A percentile compares a stretch with the other conserved stretches of the same genome.
Conservation (phyloP, 1,139 yeast species). For the Geotrichum fermentans region DNA sequence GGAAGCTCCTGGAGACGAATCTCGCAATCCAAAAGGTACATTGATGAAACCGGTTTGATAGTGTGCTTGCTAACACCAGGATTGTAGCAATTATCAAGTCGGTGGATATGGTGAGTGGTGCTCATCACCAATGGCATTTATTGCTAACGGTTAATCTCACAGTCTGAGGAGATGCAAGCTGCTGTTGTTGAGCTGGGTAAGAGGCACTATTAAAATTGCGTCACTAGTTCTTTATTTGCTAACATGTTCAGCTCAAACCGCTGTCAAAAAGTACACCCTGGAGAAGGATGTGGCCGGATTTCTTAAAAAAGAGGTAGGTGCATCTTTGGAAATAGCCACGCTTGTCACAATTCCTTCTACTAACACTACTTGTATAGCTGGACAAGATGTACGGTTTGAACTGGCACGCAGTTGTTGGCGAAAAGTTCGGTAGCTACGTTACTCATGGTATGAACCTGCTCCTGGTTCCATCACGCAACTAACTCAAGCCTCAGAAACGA, state of each 20-base stretch:
- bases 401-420: conserved; percentile 96
- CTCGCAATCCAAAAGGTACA: too few relatives aligned
- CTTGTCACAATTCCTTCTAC: too few relatives aligned
- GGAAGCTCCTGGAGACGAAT: too few relatives aligned
- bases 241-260: conserved; percentile 58
- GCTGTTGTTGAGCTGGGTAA: conserved; percentile 34
- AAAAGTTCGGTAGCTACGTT: conserved; percentile 87
- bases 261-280: conserved; percentile 52
- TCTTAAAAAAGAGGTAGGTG: conserved; percentile 65
- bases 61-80: too few relatives aligned
- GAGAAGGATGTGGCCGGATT: conserved; percentile 70
- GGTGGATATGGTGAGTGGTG: conserved; percentile 28
- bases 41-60: too few relatives aligned
- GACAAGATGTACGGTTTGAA: conserved; percentile 68
- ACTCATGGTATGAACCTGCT: conserved; percentile 57
- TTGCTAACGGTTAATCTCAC: neutral
- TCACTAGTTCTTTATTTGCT: neutral
- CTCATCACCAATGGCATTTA: neutral
- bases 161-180: conserved; percentile 36
- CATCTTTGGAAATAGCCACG: too few relatives aligned
- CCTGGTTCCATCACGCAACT: neutral
- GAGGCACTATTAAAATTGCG: conserved; percentile 6
- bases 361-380: too few relatives aligned
- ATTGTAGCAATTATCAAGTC: conserved; percentile 29
- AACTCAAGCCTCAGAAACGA: conserved; percentile 40